phyloP scores from a whole-genome alignment of 2,329 filamentous ascomycete species.

The Aspergillus vadensis region DNA sequence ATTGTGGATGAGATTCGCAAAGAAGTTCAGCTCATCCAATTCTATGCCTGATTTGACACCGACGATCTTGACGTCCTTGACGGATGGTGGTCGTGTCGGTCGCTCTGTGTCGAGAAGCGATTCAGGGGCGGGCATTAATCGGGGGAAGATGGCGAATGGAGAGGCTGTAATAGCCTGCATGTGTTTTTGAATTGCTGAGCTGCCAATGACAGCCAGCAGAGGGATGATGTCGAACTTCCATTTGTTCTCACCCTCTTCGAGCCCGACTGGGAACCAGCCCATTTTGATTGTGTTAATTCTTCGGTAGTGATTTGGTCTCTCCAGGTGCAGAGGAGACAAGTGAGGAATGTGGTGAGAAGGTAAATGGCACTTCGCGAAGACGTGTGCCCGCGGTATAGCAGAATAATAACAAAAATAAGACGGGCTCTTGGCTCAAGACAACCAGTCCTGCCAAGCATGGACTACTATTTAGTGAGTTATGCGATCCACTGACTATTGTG shows the following conservation, averaged over 20 bases:
- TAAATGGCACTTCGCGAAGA: no score
- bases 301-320: not conserved
- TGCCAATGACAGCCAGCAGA: constrained; percentile 63
- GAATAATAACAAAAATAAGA: not conserved
- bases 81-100: constrained; percentile 58
- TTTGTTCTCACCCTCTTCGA: not conserved
- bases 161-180: constrained; percentile 62
- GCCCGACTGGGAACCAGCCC: constrained; percentile 9
- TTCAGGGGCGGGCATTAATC: constrained; percentile 64
- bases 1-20: constrained; percentile 62
- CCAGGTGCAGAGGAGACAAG: not conserved
- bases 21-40: constrained; percentile 61
- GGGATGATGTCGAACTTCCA: constrained; percentile 65
- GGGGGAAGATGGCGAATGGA: constrained; percentile 58
- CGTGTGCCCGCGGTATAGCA: not conserved
- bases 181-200: constrained; percentile 60
- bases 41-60: constrained; percentile 60
- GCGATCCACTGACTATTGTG: not conserved
- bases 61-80: constrained; percentile 54
- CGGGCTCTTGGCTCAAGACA: not conserved
- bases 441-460: not conserved
- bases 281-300: not conserved
- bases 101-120: constrained; percentile 59
- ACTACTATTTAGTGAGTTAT: not conserved
- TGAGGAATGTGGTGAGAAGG: not conserved